These are phyloP conservation scores for Trichoderma koningii DNA, from an alignment of 2,329 filamentous ascomycete species.

Conservation along the genomic window DNA sequence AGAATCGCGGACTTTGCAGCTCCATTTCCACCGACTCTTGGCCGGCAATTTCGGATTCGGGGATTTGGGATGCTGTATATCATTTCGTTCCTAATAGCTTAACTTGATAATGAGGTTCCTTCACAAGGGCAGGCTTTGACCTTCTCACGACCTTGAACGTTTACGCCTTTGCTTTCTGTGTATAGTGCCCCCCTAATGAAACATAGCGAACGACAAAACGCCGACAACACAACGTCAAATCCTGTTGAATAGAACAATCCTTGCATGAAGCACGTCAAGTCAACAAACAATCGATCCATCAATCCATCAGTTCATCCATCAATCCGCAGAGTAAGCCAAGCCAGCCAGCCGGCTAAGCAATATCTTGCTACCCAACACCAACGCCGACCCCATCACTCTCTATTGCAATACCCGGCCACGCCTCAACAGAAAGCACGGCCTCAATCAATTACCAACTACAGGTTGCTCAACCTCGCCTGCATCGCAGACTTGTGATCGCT, in stretches of 20 bases:
- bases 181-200: neutral
- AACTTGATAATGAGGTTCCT: neutral
- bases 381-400: slow-evolving; percentile 4
- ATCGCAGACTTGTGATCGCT: slow-evolving; percentile 45
- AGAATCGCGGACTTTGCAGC: slow-evolving; percentile 10
- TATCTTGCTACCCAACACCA: slow-evolving; percentile 15
- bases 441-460: slow-evolving; percentile 20
- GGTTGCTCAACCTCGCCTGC: slow-evolving; percentile 35
- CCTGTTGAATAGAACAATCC: neutral
- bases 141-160: too few relatives aligned
- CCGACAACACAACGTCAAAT: neutral
- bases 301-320: neutral
- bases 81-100: neutral
- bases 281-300: slow-evolving; percentile 1
- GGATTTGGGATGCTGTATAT: too few relatives aligned
- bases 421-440: neutral
- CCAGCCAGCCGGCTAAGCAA: neutral
- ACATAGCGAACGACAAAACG: neutral
- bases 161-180: too few relatives aligned
- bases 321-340: neutral
- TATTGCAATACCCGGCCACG: slow-evolving; percentile 3
- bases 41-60: slow-evolving; percentile 7
- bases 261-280: neutral
- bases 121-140: neutral
- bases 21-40: slow-evolving; percentile 12